Conservation (phyloP, 1,139 yeast species). For the Debaryomyces sp. region DNA sequence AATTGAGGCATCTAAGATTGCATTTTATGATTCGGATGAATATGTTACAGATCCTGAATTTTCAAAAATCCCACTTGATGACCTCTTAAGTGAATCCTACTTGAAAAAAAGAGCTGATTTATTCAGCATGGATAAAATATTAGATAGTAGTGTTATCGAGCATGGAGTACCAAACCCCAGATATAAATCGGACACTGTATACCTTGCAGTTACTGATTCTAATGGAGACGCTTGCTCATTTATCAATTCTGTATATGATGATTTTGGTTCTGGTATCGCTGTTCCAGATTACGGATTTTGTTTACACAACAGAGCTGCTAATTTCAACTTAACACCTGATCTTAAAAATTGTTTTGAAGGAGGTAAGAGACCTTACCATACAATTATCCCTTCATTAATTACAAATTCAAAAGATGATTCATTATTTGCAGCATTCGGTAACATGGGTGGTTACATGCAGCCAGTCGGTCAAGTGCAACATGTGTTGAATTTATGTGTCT, state of each 20-base stretch:
- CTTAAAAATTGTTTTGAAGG: conserved; percentile 67
- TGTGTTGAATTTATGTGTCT: conserved; percentile 63
- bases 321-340: conserved; percentile 64
- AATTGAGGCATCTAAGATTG: conserved; percentile 71
- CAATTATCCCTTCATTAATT: conserved; percentile 83
- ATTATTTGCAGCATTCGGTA: conserved; percentile 73
- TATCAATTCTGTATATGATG: conserved; percentile 72
- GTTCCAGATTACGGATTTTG: conserved; percentile 71
- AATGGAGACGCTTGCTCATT: conserved; percentile 84
- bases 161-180: conserved; percentile 66
- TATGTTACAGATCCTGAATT: conserved; percentile 65
- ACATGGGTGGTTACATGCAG: conserved; percentile 89
- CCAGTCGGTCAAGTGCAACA: conserved; percentile 88
- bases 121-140: conserved; percentile 42
- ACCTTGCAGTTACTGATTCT: conserved; percentile 67
- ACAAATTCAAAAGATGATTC: conserved; percentile 29
- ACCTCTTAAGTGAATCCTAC: conserved; percentile 44
- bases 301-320: conserved; percentile 76
- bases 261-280: conserved; percentile 73
- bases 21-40: conserved; percentile 78
- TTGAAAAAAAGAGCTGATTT: conserved; percentile 52
- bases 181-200: conserved; percentile 75
- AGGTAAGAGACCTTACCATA: conserved; percentile 77
- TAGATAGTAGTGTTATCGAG: conserved; percentile 45
- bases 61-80: conserved; percentile 38